These are phyloP conservation scores for Alternaria panax DNA, from an alignment of 2,329 filamentous ascomycete species.

Conservation along the genomic window DNA sequence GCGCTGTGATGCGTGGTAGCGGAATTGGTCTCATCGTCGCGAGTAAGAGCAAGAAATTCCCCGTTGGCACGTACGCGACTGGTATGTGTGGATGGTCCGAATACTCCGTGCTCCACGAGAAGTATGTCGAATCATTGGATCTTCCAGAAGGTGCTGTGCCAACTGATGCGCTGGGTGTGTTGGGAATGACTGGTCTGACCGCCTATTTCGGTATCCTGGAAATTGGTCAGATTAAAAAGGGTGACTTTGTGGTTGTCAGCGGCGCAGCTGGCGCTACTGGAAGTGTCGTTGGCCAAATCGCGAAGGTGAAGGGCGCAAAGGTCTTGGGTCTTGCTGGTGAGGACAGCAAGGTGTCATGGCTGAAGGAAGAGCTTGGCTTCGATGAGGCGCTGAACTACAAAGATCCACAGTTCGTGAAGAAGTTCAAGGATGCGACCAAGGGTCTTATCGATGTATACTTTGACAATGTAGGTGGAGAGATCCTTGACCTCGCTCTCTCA, in stretches of 20 bases:
- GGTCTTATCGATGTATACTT: slow-evolving; percentile 60
- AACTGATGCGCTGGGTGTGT: slow-evolving; percentile 62
- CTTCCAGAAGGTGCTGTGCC: slow-evolving; percentile 57
- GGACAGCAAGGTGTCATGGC: slow-evolving; percentile 61
- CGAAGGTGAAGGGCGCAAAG: slow-evolving; percentile 69
- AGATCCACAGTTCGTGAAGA: slow-evolving; percentile 55
- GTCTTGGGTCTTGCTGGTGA: slow-evolving; percentile 62
- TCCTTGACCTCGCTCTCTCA: slow-evolving; percentile 56
- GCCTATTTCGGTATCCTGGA: slow-evolving; percentile 78
- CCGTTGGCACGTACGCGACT: slow-evolving; percentile 66
- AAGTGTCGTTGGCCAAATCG: slow-evolving; percentile 78
- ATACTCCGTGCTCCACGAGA: slow-evolving; percentile 65
- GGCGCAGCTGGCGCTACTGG: slow-evolving; percentile 82
- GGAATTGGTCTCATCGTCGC: slow-evolving; percentile 69
- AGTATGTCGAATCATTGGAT: slow-evolving; percentile 56
- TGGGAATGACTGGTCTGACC: slow-evolving; percentile 74
- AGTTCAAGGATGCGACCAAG: slow-evolving; percentile 58
- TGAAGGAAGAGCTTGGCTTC: slow-evolving; percentile 63
- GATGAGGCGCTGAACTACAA: slow-evolving; percentile 66
- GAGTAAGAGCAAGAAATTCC: slow-evolving; percentile 63
- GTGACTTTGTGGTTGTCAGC: slow-evolving; percentile 78
- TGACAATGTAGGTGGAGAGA: slow-evolving; percentile 60
- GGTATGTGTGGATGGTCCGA: slow-evolving; percentile 70
- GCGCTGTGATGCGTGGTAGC: slow-evolving; percentile 71
- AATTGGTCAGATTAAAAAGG: slow-evolving; percentile 71